Conservation (phyloP, 2,329 filamentous ascomycete genomes). For the Albifimbria verrucaria region DNA sequence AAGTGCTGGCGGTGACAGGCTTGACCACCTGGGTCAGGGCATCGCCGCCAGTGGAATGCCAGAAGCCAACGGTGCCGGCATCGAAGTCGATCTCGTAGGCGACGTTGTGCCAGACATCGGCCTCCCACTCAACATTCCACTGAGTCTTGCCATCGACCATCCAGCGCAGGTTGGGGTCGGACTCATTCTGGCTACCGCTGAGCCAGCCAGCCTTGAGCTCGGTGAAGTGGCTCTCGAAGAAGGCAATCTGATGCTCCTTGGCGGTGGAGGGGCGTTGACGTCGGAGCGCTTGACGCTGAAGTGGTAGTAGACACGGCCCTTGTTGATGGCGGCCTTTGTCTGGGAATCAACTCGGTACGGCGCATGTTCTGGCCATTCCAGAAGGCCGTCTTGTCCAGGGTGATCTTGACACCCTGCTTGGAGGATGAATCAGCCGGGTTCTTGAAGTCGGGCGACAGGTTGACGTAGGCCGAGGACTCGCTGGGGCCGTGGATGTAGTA, state of each 20-base stretch:
- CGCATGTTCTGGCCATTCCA: constrained; percentile 74
- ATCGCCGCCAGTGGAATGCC: constrained; percentile 63
- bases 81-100: constrained; percentile 71
- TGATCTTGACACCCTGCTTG: constrained; percentile 65
- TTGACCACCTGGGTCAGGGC: constrained; percentile 55
- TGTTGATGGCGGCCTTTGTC: constrained; percentile 61
- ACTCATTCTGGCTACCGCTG: constrained; percentile 39
- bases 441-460: constrained; percentile 57
- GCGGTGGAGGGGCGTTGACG: constrained; percentile 58
- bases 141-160: constrained; percentile 56
- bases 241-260: constrained; percentile 64
- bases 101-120: constrained; percentile 71
- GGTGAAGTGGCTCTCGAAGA: constrained; percentile 70
- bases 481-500: constrained; percentile 71
- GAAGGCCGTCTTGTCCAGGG: constrained; percentile 59
- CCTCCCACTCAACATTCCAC: constrained; percentile 60
- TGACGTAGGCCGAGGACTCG: constrained; percentile 56
- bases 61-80: constrained; percentile 60
- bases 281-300: constrained; percentile 61
- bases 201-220: constrained; percentile 70
- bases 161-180: constrained; percentile 59
- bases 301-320: constrained; percentile 69
- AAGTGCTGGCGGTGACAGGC: constrained; percentile 57
- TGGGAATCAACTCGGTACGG: constrained; percentile 70
- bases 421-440: constrained; percentile 62